phyloP scores from a whole-genome alignment of 352 stramenopile species.

The Globisporangium rhizosaccharum region DNA sequence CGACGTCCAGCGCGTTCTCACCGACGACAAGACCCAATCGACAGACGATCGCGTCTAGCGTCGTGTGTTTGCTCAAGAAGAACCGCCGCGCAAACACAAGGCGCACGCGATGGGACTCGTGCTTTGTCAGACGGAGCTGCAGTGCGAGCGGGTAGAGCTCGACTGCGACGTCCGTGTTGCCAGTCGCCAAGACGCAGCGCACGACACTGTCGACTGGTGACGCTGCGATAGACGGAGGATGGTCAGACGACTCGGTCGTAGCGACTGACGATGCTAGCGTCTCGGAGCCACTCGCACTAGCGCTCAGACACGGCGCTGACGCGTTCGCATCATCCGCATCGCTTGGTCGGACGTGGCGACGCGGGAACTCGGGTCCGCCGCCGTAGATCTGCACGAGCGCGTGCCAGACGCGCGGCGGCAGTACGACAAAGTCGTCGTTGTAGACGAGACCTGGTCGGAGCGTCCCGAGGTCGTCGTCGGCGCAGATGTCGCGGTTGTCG shows the following conservation, averaged over 20 bases:
- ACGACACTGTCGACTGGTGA: not conserved
- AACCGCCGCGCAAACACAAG: constrained; percentile 52
- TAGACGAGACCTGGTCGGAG: constrained; percentile 27
- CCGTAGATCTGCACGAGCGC: constrained; percentile 48
- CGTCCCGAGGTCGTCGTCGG: constrained; percentile 30
- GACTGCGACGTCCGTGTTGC: constrained; percentile 13
- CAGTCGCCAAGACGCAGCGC: not conserved
- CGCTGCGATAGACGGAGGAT: not conserved
- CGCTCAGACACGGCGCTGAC: not conserved
- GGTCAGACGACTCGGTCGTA: not conserved
- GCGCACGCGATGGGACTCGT: constrained; percentile 48
- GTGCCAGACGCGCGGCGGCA: constrained; percentile 38
- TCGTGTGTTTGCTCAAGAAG: constrained; percentile 28
- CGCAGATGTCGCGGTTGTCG: constrained; percentile 34
- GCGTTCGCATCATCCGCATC: too few species aligned
- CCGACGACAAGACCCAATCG: constrained; percentile 47
- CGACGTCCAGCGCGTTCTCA: constrained; percentile 48
- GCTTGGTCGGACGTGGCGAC: constrained; percentile 12
- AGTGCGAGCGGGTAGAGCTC: constrained; percentile 56
- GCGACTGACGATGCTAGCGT: not conserved
- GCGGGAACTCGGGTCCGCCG: constrained; percentile 47
- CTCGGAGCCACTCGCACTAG: not conserved
- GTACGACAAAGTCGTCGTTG: constrained; percentile 41
- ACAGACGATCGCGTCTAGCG: constrained; percentile 51
- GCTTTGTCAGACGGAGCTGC: constrained; percentile 47